Evolutionary conservation across 768 basidiomycete species (phyloP).

Genomic region (Trametes cinnabarina): DNA sequence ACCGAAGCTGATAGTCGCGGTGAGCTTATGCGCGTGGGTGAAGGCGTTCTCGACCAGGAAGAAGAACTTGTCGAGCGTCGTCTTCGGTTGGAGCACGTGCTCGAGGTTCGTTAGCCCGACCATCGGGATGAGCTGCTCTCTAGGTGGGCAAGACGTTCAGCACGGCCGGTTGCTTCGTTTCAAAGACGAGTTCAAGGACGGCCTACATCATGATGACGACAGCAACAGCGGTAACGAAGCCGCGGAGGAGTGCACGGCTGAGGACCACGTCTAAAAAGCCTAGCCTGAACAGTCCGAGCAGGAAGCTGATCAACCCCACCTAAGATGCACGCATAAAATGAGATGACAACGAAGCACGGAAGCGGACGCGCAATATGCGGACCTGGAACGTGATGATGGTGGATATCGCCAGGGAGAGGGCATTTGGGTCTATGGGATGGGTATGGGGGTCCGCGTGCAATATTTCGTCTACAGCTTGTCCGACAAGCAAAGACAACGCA

Average conservation of each 20-base stretch:
- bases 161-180: background rate
- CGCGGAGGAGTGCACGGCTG: constrained; percentile 82
- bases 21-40: constrained; percentile 58
- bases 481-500: constrained; percentile 80
- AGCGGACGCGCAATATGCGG: constrained; percentile 13
- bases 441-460: constrained; percentile 37
- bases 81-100: constrained; percentile 54
- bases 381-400: constrained; percentile 87
- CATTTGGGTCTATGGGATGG: constrained; percentile 41
- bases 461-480: constrained; percentile 77
- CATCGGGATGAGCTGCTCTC: constrained; percentile 88
- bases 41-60: constrained; percentile 68
- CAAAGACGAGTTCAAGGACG: background rate
- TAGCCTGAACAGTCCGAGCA: constrained; percentile 83
- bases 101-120: constrained; percentile 68
- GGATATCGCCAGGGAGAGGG: constrained; percentile 63
- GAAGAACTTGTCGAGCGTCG: constrained; percentile 71
- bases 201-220: constrained; percentile 82
- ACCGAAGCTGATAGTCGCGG: constrained; percentile 72
- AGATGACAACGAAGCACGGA: background rate
- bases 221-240: constrained; percentile 84
- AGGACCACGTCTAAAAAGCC: constrained; percentile 94
- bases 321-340: constrained; percentile 26
- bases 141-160: constrained; percentile 27
- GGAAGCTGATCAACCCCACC: constrained; percentile 83